Evolutionary conservation across 768 basidiomycete genomes (phyloP).

Genomic region (Basidioascus undulatus): DNA sequence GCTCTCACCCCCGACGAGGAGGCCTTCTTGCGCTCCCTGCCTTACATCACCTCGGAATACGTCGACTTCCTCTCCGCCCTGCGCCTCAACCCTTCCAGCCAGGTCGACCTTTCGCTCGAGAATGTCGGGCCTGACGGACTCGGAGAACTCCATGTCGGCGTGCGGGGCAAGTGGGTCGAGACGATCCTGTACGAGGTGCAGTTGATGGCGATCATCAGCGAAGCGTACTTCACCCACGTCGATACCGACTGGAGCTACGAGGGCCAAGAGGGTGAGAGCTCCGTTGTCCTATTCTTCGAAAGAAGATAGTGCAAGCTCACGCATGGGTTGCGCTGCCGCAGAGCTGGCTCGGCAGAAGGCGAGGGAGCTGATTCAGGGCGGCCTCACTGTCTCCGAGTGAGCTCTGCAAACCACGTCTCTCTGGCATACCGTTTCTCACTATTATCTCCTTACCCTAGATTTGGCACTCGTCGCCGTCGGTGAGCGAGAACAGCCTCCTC

Average conservation of each 20-base stretch:
- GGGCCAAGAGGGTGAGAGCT: slow-evolving; percentile 44
- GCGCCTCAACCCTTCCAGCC: slow-evolving; percentile 14
- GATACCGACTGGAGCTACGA: slow-evolving; percentile 63
- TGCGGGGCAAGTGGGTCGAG: slow-evolving; percentile 49
- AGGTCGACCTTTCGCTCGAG: slow-evolving; percentile 28
- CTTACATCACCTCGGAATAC: slow-evolving; percentile 47
- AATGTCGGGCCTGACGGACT: slow-evolving; percentile 45
- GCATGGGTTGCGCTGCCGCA: slow-evolving; percentile 20
- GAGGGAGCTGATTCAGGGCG: slow-evolving; percentile 31
- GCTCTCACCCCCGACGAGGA: slow-evolving; percentile 35
- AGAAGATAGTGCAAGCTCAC: background rate
- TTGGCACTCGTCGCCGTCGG: slow-evolving; percentile 61
- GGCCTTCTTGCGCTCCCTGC: slow-evolving; percentile 34
- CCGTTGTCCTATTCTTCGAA: background rate
- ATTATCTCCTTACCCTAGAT: too few relatives aligned
- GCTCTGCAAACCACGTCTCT: too few relatives aligned
- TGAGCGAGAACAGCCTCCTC: too few relatives aligned
- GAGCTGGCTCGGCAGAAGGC: slow-evolving; percentile 55
- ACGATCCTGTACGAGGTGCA: slow-evolving; percentile 92
- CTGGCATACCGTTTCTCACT: too few relatives aligned
- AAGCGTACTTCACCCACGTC: slow-evolving; percentile 56
- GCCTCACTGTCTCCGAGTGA: slow-evolving; percentile 53
- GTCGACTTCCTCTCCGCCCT: slow-evolving; percentile 38
- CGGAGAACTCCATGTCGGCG: slow-evolving; percentile 50
- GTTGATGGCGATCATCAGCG: slow-evolving; percentile 73